phyloP scores from a whole-genome alignment of 257 asterid species.

The Agastache rugosa region DNA sequence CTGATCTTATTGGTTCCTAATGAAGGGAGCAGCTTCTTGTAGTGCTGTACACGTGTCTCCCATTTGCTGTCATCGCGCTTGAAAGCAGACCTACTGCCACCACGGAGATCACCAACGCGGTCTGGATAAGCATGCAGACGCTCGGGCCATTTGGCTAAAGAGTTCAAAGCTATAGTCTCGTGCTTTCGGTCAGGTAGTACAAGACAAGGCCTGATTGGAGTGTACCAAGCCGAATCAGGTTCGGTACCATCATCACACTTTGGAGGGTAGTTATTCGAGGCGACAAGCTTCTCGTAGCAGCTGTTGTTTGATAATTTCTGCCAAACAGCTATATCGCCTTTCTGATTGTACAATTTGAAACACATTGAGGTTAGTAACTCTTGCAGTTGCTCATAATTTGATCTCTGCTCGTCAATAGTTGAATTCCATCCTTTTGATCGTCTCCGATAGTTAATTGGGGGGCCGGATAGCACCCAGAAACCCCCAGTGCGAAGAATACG shows the following conservation, averaged over 20 bases:
- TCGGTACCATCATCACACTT: constrained; percentile 62
- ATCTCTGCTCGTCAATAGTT: constrained; percentile 52
- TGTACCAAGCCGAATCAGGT: constrained; percentile 70
- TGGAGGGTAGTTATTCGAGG: constrained; percentile 48
- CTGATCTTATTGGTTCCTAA: constrained; percentile 52
- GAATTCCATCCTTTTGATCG: constrained; percentile 71
- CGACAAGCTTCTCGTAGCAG: constrained; percentile 52
- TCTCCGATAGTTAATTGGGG: constrained; percentile 55
- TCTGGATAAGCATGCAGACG: constrained; percentile 50
- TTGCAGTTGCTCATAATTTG: constrained; percentile 49
- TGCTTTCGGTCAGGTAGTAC: constrained; percentile 46
- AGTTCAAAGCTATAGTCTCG: constrained; percentile 36
- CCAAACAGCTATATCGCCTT: constrained; percentile 63
- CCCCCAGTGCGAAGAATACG: constrained; percentile 66
- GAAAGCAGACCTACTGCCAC: constrained; percentile 47
- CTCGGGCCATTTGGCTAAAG: constrained; percentile 56
- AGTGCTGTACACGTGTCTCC: constrained; percentile 47
- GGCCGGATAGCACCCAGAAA: constrained; percentile 73
- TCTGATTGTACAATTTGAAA: constrained; percentile 55
- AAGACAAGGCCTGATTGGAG: constrained; percentile 64
- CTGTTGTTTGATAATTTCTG: constrained; percentile 48
- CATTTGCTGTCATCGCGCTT: constrained; percentile 49
- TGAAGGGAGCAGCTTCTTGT: constrained; percentile 52
- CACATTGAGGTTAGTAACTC: constrained; percentile 56
- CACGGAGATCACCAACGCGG: constrained; percentile 53